phyloP scores from a whole-genome alignment of 192 early-diverging fungal genomes.

The Linderina pennispora region DNA sequence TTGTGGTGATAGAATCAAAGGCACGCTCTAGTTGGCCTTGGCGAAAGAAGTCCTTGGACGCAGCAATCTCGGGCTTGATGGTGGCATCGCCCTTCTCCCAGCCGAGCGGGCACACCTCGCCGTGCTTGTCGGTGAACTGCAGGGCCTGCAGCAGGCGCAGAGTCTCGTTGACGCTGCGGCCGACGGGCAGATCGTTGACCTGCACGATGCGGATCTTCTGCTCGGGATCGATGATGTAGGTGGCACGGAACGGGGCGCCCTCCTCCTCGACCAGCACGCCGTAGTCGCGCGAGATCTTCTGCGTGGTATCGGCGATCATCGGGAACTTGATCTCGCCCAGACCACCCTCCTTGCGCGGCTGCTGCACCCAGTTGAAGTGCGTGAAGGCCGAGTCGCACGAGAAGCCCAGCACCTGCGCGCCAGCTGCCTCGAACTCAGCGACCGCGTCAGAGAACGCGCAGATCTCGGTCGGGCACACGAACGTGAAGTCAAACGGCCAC shows the following conservation, averaged over 20 bases:
- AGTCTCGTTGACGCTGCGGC: slow-evolving; percentile 80
- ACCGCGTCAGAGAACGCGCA: slow-evolving; percentile 82
- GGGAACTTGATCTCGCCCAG: slow-evolving; percentile 91
- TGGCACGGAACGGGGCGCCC: slow-evolving; percentile 72
- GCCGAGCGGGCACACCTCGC: slow-evolving; percentile 79
- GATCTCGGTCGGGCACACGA: slow-evolving; percentile 93
- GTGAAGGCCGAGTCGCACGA: slow-evolving; percentile 75
- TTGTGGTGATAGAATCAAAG: too few species aligned
- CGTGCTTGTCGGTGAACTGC: slow-evolving; percentile 84
- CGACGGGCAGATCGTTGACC: slow-evolving; percentile 87
- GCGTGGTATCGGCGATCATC: slow-evolving; percentile 80
- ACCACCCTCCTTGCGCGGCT: slow-evolving; percentile 81
- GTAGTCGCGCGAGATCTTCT: slow-evolving; percentile 83
- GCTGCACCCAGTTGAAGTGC: slow-evolving; percentile 86
- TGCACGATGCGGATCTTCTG: slow-evolving; percentile 81
- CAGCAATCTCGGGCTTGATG: slow-evolving; percentile 65
- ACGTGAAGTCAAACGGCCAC: slow-evolving; percentile 91
- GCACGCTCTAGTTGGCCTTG: slow-evolving; percentile 18
- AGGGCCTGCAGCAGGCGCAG: slow-evolving; percentile 87
- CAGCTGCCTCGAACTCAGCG: slow-evolving; percentile 73
- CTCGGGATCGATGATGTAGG: slow-evolving; percentile 90
- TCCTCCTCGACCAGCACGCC: slow-evolving; percentile 79
- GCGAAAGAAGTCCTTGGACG: slow-evolving; percentile 69
- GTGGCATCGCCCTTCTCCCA: slow-evolving; percentile 73
- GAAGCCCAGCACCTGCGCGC: slow-evolving; percentile 68